Evolutionary conservation across 2,329 filamentous ascomycete species (phyloP).

Genomic region (Amesomyces nigricolor): DNA sequence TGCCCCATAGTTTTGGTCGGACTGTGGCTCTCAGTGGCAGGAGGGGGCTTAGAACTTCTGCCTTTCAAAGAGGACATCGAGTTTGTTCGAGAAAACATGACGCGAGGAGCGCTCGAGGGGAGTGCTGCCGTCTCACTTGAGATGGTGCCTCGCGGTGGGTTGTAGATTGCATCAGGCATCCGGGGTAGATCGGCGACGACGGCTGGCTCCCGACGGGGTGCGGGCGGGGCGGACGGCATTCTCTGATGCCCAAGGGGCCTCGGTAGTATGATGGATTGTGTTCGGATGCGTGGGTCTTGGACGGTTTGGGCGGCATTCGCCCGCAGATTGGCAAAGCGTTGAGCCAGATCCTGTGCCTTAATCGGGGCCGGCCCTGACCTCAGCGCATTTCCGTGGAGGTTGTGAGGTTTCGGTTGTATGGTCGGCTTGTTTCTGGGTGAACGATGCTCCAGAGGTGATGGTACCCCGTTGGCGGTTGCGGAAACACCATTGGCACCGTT

Average conservation of each 20-base stretch:
- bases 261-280: conserved; percentile 40
- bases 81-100: conserved; percentile 55
- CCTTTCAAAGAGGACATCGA: conserved; percentile 41
- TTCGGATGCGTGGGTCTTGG: conserved; percentile 50
- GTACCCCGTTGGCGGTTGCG: conserved; percentile 19
- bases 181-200: conserved; percentile 58
- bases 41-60: conserved; percentile 23
- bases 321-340: conserved; percentile 54
- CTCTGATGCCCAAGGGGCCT: conserved; percentile 33
- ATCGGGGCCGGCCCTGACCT: conserved; percentile 31
- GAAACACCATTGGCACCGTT: not conserved
- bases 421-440: conserved; percentile 37
- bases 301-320: conserved; percentile 31
- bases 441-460: conserved; percentile 18
- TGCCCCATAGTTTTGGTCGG: conserved; percentile 28
- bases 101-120: conserved; percentile 59
- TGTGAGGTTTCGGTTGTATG: conserved; percentile 62
- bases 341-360: conserved; percentile 45
- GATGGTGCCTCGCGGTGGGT: conserved; percentile 66
- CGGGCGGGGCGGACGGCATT: conserved; percentile 38
- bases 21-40: conserved; percentile 33
- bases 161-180: conserved; percentile 70
- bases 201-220: conserved; percentile 39
- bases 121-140: conserved; percentile 59
- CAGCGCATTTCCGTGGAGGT: conserved; percentile 57